Conservation (phyloP, 2,329 filamentous ascomycete genomes). For the Colletotrichum noveboracense region DNA sequence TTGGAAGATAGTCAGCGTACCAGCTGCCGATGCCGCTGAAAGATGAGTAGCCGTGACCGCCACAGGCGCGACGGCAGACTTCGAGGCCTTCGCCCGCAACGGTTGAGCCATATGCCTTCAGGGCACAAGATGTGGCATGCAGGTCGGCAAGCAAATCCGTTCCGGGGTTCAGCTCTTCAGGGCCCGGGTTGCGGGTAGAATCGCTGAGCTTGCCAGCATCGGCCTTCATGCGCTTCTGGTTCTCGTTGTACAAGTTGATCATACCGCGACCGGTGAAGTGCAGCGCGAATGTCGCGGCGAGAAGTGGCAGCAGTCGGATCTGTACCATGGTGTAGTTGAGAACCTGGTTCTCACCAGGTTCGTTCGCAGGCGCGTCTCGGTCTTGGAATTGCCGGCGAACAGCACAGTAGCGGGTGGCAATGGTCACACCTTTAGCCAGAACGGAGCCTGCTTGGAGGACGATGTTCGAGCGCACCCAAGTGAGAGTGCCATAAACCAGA, state of each 20-base stretch:
- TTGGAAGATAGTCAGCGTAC: slow-evolving; percentile 79
- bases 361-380: slow-evolving; percentile 64
- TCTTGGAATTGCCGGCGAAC: slow-evolving; percentile 82
- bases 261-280: slow-evolving; percentile 81
- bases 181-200: slow-evolving; percentile 62
- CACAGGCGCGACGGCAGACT: slow-evolving; percentile 75
- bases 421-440: slow-evolving; percentile 77
- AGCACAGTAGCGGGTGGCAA: slow-evolving; percentile 76
- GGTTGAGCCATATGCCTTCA: slow-evolving; percentile 76
- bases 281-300: slow-evolving; percentile 78
- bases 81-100: slow-evolving; percentile 78
- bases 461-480: slow-evolving; percentile 76
- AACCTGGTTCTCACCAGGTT: slow-evolving; percentile 72
- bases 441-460: slow-evolving; percentile 76
- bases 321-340: slow-evolving; percentile 85
- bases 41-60: slow-evolving; percentile 77
- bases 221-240: slow-evolving; percentile 69
- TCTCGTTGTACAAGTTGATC: slow-evolving; percentile 76
- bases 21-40: slow-evolving; percentile 78
- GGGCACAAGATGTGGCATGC: slow-evolving; percentile 77
- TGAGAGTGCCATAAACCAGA: slow-evolving; percentile 77
- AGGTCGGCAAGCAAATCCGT: slow-evolving; percentile 75
- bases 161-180: slow-evolving; percentile 67
- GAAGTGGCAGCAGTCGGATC: slow-evolving; percentile 72
- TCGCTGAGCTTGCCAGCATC: slow-evolving; percentile 45